These are phyloP conservation scores for Aspergillus wentii DNA, from an alignment of 495 filamentous ascomycete species.

Conservation along the genomic window DNA sequence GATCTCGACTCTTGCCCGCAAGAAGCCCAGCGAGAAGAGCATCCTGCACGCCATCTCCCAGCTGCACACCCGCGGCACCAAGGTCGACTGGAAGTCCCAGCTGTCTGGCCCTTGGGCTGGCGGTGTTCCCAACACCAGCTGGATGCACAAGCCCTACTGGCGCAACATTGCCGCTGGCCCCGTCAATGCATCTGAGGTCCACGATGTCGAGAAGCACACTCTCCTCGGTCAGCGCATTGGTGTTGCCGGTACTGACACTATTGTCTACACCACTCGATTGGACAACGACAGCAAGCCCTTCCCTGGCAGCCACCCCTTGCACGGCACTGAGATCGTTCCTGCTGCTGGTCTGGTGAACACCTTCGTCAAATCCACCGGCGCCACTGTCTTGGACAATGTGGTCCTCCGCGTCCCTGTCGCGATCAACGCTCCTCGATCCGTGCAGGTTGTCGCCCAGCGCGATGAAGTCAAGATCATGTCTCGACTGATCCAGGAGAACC, in stretches of 20 bases:
- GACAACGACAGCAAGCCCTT: slow-evolving; percentile 29
- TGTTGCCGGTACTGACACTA: slow-evolving; percentile 19
- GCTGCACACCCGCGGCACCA: slow-evolving; percentile 38
- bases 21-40: slow-evolving; percentile 6
- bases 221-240: slow-evolving; percentile 23
- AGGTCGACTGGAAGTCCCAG: slow-evolving; percentile 38
- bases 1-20: slow-evolving; percentile 29
- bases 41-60: slow-evolving; percentile 21
- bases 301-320: slow-evolving; percentile 24
- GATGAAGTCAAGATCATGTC: slow-evolving; percentile 22
- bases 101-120: slow-evolving; percentile 33
- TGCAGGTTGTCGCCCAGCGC: slow-evolving; percentile 26
- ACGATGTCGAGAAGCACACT: slow-evolving; percentile 27
- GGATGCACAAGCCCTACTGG: slow-evolving; percentile 49
- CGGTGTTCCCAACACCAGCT: slow-evolving; percentile 41
- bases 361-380: slow-evolving; percentile 24
- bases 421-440: slow-evolving; percentile 24
- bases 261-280: slow-evolving; percentile 20
- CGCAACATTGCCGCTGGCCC: slow-evolving; percentile 31
- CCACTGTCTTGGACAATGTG: slow-evolving; percentile 13
- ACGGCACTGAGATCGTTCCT: slow-evolving; percentile 37
- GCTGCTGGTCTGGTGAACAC: slow-evolving; percentile 36
- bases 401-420: slow-evolving; percentile 26
- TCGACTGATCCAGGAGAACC: slow-evolving; percentile 13
- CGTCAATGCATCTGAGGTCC: slow-evolving; percentile 2